Percentiles rank a stretch among this genome's conserved stretches.
Conservation (phyloP, 495 filamentous ascomycete species). For the Penicillium atrosanguineum region DNA sequence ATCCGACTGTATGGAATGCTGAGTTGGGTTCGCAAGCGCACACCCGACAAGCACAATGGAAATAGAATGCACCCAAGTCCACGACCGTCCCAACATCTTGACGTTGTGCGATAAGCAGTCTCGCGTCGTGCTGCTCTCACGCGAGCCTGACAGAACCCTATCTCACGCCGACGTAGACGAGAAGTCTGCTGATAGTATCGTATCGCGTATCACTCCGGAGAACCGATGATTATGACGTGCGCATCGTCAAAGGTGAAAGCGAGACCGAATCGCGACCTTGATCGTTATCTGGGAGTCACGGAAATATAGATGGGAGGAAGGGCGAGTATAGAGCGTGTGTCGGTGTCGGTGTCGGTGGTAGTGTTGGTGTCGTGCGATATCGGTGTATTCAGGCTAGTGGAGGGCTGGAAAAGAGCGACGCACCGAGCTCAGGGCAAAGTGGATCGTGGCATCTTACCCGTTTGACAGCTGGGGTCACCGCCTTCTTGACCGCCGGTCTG, state of each 20-base stretch:
- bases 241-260: constrained; percentile 15
- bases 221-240: constrained; percentile 9
- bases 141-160: neutral
- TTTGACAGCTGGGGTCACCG: constrained; percentile 23
- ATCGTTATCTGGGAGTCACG: constrained; percentile 1
- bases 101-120: neutral
- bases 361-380: neutral
- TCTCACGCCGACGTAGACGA: neutral
- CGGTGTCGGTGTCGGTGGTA: neutral
- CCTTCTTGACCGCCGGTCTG: constrained; percentile 19
- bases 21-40: constrained; percentile 7
- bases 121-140: too few relatives aligned
- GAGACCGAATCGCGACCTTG: constrained; percentile 13
- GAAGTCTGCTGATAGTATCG: neutral
- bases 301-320: neutral
- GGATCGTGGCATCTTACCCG: constrained; percentile 25
- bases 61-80: constrained; percentile 5
- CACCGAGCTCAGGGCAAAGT: constrained; percentile 11
- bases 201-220: neutral
- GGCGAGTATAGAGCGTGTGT: neutral
- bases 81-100: constrained; percentile 21
- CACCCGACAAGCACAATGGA: constrained; percentile 7
- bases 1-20: constrained; percentile 4
- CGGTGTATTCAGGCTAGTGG: neutral
- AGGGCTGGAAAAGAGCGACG: constrained; percentile 1